phyloP scores from a whole-genome alignment of 2,329 filamentous ascomycete genomes.

The Neurospora sp. region DNA sequence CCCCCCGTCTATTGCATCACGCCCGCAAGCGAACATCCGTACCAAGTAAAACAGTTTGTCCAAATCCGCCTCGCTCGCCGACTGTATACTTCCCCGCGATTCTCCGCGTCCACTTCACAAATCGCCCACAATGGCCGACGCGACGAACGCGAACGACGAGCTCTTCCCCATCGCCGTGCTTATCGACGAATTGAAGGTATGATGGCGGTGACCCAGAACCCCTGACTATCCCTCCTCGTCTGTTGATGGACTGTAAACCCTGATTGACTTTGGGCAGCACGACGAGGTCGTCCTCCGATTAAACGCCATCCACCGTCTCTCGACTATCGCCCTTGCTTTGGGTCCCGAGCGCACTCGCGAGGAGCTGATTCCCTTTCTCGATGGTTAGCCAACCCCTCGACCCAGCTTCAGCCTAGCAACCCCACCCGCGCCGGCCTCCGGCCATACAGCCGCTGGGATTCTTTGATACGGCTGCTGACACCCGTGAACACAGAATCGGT shows the following conservation, averaged over 20 bases:
- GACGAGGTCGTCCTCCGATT: slow-evolving; percentile 96
- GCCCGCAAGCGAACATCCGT: slow-evolving; percentile 7
- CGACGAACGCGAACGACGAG: slow-evolving; percentile 87
- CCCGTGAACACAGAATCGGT: slow-evolving; percentile 66
- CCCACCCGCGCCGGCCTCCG: slow-evolving; percentile 3
- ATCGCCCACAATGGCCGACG: slow-evolving; percentile 63
- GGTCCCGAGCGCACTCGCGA: slow-evolving; percentile 95
- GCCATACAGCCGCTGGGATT: not conserved
- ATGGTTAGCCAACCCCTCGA: slow-evolving; percentile 56
- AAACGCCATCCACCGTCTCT: slow-evolving; percentile 96
- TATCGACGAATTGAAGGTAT: slow-evolving; percentile 98
- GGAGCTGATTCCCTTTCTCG: slow-evolving; percentile 96
- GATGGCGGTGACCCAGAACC: slow-evolving; percentile 21
- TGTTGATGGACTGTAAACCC: slow-evolving; percentile 2
- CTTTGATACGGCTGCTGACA: slow-evolving; percentile 19
- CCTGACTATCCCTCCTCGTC: slow-evolving; percentile 2
- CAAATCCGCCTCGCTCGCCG: slow-evolving; percentile 8
- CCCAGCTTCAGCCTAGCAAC: not conserved
- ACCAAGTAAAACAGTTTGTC: not conserved
- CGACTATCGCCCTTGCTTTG: slow-evolving; percentile 92
- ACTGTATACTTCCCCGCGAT: slow-evolving; percentile 14
- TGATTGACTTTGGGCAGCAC: slow-evolving; percentile 51
- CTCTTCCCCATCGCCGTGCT: slow-evolving; percentile 99
- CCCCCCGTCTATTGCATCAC: slow-evolving; percentile 4
- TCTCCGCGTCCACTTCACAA: slow-evolving; percentile 5